These are phyloP conservation scores for Trichophyton benhamiae DNA, from an alignment of 2,329 filamentous ascomycete species.

Conservation along the genomic window DNA sequence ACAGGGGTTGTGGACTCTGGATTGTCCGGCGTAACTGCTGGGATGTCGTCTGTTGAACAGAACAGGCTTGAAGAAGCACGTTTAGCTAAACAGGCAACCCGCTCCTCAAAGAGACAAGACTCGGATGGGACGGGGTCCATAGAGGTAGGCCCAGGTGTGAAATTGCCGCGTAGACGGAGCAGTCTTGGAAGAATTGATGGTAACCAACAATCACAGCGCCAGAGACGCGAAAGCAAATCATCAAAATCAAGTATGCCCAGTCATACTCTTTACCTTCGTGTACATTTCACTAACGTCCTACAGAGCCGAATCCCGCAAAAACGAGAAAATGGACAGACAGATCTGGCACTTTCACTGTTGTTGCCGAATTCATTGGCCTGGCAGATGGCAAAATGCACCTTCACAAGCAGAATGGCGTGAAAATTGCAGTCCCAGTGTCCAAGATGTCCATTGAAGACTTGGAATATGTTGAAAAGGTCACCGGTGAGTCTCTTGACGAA, in stretches of 20 bases:
- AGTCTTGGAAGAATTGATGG: slow-evolving; percentile 55
- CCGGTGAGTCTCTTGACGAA: slow-evolving; percentile 78
- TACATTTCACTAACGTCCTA: not conserved
- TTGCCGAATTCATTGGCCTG: slow-evolving; percentile 88
- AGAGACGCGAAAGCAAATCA: slow-evolving; percentile 54
- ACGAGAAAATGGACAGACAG: slow-evolving; percentile 90
- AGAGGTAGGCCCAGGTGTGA: slow-evolving; percentile 67
- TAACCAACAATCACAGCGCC: slow-evolving; percentile 63
- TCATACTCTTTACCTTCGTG: not conserved
- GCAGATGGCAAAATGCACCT: slow-evolving; percentile 95
- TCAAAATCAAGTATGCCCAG: slow-evolving; percentile 60
- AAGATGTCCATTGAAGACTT: slow-evolving; percentile 96
- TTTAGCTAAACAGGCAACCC: slow-evolving; percentile 66
- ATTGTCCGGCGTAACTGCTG: slow-evolving; percentile 46
- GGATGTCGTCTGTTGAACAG: slow-evolving; percentile 61
- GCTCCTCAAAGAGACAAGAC: slow-evolving; percentile 44
- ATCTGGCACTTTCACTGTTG: slow-evolving; percentile 90
- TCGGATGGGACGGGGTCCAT: slow-evolving; percentile 41
- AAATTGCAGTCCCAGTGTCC: slow-evolving; percentile 85
- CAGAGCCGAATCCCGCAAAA: slow-evolving; percentile 72
- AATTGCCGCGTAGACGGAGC: slow-evolving; percentile 65
- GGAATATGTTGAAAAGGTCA: slow-evolving; percentile 80
- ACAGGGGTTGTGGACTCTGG: slow-evolving; percentile 51
- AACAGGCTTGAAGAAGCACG: slow-evolving; percentile 68
- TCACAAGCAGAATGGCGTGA: slow-evolving; percentile 95